phyloP scores from a whole-genome alignment of 179 eudicot genomes.

The Dionaea muscipula region DNA sequence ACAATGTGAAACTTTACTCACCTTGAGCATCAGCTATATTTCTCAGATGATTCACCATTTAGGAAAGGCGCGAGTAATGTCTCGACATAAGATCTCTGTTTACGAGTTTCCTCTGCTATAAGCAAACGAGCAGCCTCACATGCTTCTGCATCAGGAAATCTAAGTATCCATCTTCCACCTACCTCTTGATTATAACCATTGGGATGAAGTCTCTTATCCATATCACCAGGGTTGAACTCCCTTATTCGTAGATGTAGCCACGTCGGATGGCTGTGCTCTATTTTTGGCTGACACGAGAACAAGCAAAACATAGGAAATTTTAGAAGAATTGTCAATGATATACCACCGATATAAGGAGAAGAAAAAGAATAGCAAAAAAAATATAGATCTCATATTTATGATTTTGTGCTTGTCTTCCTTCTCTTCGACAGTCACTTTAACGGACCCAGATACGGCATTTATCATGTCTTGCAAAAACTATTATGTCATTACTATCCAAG shows the following conservation, averaged over 20 bases:
- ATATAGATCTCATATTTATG: too few species aligned
- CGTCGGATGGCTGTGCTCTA: conserved; percentile 27
- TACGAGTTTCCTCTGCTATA: conserved; percentile 27
- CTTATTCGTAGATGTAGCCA: conserved; percentile 41
- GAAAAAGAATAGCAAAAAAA: too few species aligned
- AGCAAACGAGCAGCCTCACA: conserved; percentile 28
- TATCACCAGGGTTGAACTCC: conserved; percentile 20
- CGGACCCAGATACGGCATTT: too few species aligned
- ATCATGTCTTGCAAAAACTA: too few species aligned
- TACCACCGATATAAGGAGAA: too few species aligned
- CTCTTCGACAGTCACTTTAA: too few species aligned
- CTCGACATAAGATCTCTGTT: conserved; percentile 34
- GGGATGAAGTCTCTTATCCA: conserved; percentile 7
- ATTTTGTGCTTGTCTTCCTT: too few species aligned
- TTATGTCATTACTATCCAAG: too few species aligned
- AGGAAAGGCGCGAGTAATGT: conserved; percentile 29
- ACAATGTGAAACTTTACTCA: conserved; percentile 15
- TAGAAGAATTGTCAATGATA: too few species aligned
- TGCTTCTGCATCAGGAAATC: conserved; percentile 33
- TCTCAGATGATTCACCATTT: conserved; percentile 14
- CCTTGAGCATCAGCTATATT: conserved; percentile 14
- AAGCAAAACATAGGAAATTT: too few species aligned
- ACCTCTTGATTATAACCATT: conserved; percentile 14
- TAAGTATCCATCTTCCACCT: conserved; percentile 42
- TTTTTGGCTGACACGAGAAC: conserved; percentile 37